Evolutionary conservation across 192 early-diverging fungal species (phyloP), one percentile per base, ranked within the genome.

Genomic region (Entomortierella beljakovae): DNA sequence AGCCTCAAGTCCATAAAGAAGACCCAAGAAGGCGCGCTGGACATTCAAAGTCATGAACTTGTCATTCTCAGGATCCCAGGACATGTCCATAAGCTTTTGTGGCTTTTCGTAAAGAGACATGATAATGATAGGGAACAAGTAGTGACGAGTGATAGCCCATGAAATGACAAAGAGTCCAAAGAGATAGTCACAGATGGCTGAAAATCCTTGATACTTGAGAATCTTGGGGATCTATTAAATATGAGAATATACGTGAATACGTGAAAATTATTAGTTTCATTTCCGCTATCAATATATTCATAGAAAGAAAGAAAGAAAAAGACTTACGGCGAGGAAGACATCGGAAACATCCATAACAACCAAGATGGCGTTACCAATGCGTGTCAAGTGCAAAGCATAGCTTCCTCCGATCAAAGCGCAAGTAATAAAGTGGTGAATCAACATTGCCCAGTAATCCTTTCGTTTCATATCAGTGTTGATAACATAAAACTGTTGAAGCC

Each of bases 261-360:
- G 57, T 37, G 50, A 25, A 25, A 31, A 18, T 23, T 40, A 40
- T 13, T 13, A 64, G 28, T 29, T 10, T 32, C 32, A 26, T 56
- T 7, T 1, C 54, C 54, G 2, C 54, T 31, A 15, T 56, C 23
- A 6, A 23, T 56, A 46, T n/a, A 22, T 15, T 4, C 2, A 62
- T 22, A 32, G 20, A 42, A 61, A 67, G 55, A 56, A n/a, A 26
- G 22, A 4, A 51, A 54, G 49, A 60, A 38, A 32, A n/a, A 34
- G 9, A 73, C 85, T 74, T 81, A 89, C 86, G 25, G 92, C 86
- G 46, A 94, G 83, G 61, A 92, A 88, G 37, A 96, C 89, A 74
- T 96, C 94, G 20, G 91, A 83, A 42, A 92, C 83, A 77, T 96
- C 94, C 91, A 94, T 92, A 73, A 84, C 85, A 53, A 88, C 86